These are phyloP conservation scores for Tetracentron sinense DNA, from an alignment of 164 flowering plant species.

Conservation along the genomic window DNA sequence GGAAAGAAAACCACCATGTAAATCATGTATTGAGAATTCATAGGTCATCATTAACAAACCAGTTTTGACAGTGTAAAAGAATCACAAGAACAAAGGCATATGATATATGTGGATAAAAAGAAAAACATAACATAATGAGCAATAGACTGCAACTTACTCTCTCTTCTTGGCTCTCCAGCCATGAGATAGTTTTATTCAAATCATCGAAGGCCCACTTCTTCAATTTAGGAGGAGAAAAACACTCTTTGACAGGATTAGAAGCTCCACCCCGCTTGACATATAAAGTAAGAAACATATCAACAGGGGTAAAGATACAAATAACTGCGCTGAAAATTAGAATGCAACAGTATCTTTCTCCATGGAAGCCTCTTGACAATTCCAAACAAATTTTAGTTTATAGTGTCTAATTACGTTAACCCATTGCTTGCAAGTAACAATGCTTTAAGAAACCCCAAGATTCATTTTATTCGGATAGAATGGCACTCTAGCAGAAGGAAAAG, in stretches of 20 bases:
- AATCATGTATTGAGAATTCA: not conserved
- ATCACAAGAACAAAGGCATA: not conserved
- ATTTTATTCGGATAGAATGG: not conserved
- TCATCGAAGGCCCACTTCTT: slow-evolving; percentile 81
- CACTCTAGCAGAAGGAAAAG: not conserved
- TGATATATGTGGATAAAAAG: not conserved
- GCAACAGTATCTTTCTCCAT: not conserved
- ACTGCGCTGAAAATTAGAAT: not conserved
- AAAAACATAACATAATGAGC: not conserved
- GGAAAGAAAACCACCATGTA: not conserved
- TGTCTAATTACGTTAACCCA: too few relatives aligned
- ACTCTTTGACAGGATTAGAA: slow-evolving; percentile 26
- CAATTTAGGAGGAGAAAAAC: slow-evolving; percentile 51
- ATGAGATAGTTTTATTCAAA: slow-evolving; percentile 58
- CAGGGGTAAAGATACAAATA: not conserved
- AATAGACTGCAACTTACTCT: slow-evolving; percentile 42
- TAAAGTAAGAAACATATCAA: slow-evolving; percentile 3
- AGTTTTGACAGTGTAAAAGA: not conserved
- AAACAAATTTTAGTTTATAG: not conserved
- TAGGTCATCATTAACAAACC: not conserved
- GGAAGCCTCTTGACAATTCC: not conserved
- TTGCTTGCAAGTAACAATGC: not conserved
- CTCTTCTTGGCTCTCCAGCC: slow-evolving; percentile 91
- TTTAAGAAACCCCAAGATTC: not conserved
- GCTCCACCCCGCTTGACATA: slow-evolving; percentile 32